Conservation (phyloP, 2,329 filamentous ascomycete genomes). For the Ceratocystis diversiconidia region DNA sequence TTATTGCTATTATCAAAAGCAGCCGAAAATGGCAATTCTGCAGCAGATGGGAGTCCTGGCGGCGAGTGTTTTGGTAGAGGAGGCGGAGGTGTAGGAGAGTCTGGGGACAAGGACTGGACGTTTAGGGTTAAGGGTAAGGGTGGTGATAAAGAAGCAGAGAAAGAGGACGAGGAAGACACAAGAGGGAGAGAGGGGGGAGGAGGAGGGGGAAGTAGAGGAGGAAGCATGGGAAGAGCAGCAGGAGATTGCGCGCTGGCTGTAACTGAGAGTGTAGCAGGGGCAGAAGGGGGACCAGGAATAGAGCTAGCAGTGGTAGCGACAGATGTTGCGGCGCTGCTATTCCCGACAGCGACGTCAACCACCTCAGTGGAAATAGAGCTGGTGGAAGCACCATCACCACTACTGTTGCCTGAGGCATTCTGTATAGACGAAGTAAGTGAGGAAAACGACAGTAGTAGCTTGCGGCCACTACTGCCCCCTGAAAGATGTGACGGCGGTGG, state of each 20-base stretch:
- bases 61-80: slow-evolving; percentile 5
- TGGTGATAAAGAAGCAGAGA: background rate
- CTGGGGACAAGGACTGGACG: background rate
- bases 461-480: background rate
- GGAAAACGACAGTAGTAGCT: background rate
- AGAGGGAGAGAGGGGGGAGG: background rate
- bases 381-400: background rate
- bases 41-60: background rate
- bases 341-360: background rate
- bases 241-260: background rate
- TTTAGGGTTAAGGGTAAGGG: background rate
- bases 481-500: background rate
- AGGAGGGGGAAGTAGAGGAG: background rate
- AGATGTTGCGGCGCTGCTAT: background rate
- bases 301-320: background rate
- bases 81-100: background rate
- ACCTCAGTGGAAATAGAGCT: background rate
- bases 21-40: background rate
- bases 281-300: background rate
- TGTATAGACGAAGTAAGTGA: background rate
- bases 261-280: background rate
- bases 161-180: background rate
- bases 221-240: background rate
- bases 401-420: background rate
- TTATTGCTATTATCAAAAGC: background rate